A percentile compares a stretch with the other conserved stretches of the same genome.
These are phyloP conservation scores for Mortierella sp. DNA, from an alignment of 371 early-diverging fungal species.

Conservation along the genomic window DNA sequence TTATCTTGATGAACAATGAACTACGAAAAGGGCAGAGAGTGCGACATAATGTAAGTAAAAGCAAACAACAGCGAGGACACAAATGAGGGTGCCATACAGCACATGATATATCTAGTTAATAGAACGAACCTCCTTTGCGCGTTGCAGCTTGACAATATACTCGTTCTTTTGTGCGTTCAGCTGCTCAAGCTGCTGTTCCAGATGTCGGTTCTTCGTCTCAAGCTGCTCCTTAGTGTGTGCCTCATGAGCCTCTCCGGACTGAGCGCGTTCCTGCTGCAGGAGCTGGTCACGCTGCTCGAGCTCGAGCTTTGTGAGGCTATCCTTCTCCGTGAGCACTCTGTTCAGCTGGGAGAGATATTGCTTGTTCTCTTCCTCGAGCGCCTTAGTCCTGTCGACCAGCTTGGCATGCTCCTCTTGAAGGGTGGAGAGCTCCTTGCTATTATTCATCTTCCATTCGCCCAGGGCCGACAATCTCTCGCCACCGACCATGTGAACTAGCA, in stretches of 20 bases:
- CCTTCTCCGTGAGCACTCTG: slow-evolving; percentile 37
- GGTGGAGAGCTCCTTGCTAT: slow-evolving; percentile 27
- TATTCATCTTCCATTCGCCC: slow-evolving; percentile 41
- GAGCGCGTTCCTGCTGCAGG: slow-evolving; percentile 43
- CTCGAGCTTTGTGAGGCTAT: slow-evolving; percentile 29
- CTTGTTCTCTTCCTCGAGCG: slow-evolving; percentile 52
- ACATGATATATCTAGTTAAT: not conserved
- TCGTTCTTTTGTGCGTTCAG: slow-evolving; percentile 65
- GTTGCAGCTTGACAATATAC: slow-evolving; percentile 67
- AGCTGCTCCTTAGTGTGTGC: slow-evolving; percentile 58
- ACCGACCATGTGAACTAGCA: slow-evolving; percentile 42
- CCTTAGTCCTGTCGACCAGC: slow-evolving; percentile 22
- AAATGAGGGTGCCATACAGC: not conserved
- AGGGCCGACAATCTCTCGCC: slow-evolving; percentile 23
- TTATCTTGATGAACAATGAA: slow-evolving; percentile 41
- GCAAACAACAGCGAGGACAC: not conserved
- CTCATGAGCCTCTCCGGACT: slow-evolving; percentile 53
- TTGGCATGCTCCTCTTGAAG: slow-evolving; percentile 26
- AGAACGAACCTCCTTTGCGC: slow-evolving; percentile 76
- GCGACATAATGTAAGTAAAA: too few species aligned
- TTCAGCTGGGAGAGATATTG: slow-evolving; percentile 36
- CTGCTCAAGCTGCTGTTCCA: slow-evolving; percentile 64
- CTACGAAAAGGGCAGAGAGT: not conserved
- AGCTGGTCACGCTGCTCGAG: slow-evolving; percentile 25
- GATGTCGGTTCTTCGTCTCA: slow-evolving; percentile 51